Percentiles rank a stretch among this genome's conserved stretches.
These are phyloP conservation scores for Peniophora sp. DNA, from an alignment of 1,284 basidiomycete genomes.

Conservation along the genomic window DNA sequence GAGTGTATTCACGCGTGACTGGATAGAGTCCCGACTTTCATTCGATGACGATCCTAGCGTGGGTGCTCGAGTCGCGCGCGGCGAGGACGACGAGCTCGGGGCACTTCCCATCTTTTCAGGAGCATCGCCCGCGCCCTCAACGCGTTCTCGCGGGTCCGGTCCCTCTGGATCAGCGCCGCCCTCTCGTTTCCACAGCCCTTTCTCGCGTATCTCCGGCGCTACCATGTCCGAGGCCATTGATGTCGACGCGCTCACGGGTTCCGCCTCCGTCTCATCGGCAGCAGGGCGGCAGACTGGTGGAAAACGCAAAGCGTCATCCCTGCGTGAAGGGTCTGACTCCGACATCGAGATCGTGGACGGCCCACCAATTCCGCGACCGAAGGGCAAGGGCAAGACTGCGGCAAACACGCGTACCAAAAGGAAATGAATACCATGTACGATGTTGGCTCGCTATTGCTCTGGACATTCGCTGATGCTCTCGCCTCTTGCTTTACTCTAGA, in stretches of 20 bases:
- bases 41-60: slow-evolving; percentile 14
- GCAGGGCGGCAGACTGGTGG: slow-evolving; percentile 7
- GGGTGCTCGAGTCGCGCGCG: slow-evolving; percentile 12
- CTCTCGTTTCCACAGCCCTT: slow-evolving; percentile 18
- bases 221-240: slow-evolving; percentile 22
- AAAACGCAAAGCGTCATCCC: slow-evolving; percentile 40
- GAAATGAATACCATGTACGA: too few species aligned
- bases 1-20: slow-evolving; percentile 62
- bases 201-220: slow-evolving; percentile 24
- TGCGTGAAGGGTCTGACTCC: slow-evolving; percentile 34
- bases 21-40: slow-evolving; percentile 54
- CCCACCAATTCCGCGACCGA: slow-evolving; percentile 13
- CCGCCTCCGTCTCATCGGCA: slow-evolving; percentile 11
- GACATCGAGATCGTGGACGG: slow-evolving; percentile 52
- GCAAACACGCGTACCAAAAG: slow-evolving; percentile 22
- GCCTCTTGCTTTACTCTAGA: too few species aligned
- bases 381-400: slow-evolving; percentile 34
- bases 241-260: slow-evolving; percentile 19
- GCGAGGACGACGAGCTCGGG: slow-evolving; percentile 22
- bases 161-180: slow-evolving; percentile 12
- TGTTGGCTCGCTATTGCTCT: too few species aligned
- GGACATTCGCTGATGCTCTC: too few species aligned
- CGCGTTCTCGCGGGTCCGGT: slow-evolving; percentile 19
- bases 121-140: slow-evolving; percentile 25
- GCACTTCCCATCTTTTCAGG: slow-evolving; percentile 15